These are phyloP conservation scores for Maudiozyma serrabonitensis DNA, from an alignment of 805 yeast species.

Conservation along the genomic window DNA sequence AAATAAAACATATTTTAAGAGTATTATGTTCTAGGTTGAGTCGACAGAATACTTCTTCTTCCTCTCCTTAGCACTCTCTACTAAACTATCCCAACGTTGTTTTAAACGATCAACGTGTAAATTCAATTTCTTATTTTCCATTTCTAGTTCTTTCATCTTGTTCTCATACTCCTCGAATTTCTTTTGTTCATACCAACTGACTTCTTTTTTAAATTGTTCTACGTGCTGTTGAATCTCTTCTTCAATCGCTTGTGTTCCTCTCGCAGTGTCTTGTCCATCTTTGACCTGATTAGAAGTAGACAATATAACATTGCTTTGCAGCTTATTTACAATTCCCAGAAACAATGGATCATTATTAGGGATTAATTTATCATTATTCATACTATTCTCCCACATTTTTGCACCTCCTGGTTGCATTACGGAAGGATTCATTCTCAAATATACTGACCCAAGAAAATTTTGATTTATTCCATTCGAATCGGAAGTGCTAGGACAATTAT, in stretches of 20 bases:
- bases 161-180: constrained; percentile 29
- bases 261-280: not conserved
- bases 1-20: not conserved
- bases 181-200: constrained; percentile 31
- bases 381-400: constrained; percentile 8
- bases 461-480: not conserved
- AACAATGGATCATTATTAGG: not conserved
- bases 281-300: not conserved
- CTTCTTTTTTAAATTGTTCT: constrained; percentile 29
- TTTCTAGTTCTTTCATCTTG: constrained; percentile 29
- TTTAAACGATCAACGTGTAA: constrained; percentile 43
- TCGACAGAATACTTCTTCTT: constrained; percentile 26
- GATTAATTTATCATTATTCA: constrained; percentile 1
- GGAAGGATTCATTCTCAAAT: constrained; percentile 9
- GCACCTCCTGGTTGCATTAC: constrained; percentile 8
- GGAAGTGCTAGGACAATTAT: not conserved
- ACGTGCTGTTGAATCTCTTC: constrained; percentile 5
- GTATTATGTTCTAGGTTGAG: too few species aligned
- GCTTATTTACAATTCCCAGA: constrained; percentile 8
- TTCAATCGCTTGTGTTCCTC: not conserved
- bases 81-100: constrained; percentile 56
- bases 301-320: constrained; percentile 12
- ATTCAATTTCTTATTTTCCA: constrained; percentile 38
- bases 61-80: constrained; percentile 53
- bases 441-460: constrained; percentile 5